Conservation (phyloP, 176 grass and related monocot genomes). For the Cocos nucifera region DNA sequence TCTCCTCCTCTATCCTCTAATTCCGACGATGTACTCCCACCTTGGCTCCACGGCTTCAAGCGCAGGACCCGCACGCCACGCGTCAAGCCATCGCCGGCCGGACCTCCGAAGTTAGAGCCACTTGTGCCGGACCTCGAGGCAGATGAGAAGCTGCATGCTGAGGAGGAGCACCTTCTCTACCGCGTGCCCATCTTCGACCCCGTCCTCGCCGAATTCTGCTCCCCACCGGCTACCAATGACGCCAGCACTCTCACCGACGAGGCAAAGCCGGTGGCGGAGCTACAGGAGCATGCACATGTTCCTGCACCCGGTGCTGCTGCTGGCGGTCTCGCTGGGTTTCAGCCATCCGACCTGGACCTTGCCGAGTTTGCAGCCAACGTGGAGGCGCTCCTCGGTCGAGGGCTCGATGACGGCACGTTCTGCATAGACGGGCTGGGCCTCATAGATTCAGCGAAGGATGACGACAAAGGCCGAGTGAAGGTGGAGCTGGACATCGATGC, state of each 20-base stretch:
- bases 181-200: constrained; percentile 41
- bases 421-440: constrained; percentile 30
- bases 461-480: not conserved
- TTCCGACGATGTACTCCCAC: constrained; percentile 15
- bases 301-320: not conserved
- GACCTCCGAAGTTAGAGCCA: constrained; percentile 2
- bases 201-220: not conserved
- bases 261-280: not conserved
- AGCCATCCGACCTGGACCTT: constrained; percentile 66
- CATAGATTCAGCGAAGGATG: constrained; percentile 24
- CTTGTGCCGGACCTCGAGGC: constrained; percentile 55
- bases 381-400: constrained; percentile 70
- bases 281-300: not conserved
- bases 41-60: constrained; percentile 59
- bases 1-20: constrained; percentile 12
- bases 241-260: not conserved
- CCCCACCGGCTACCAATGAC: not conserved
- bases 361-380: constrained; percentile 77
- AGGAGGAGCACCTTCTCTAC: constrained; percentile 50
- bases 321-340: constrained; percentile 36
- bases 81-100: constrained; percentile 24
- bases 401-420: constrained; percentile 29
- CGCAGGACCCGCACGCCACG: constrained; percentile 66
- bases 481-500: constrained; percentile 24
- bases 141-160: constrained; percentile 30